Conservation (phyloP, 768 basidiomycete genomes). For the Leccinum obscurum region DNA sequence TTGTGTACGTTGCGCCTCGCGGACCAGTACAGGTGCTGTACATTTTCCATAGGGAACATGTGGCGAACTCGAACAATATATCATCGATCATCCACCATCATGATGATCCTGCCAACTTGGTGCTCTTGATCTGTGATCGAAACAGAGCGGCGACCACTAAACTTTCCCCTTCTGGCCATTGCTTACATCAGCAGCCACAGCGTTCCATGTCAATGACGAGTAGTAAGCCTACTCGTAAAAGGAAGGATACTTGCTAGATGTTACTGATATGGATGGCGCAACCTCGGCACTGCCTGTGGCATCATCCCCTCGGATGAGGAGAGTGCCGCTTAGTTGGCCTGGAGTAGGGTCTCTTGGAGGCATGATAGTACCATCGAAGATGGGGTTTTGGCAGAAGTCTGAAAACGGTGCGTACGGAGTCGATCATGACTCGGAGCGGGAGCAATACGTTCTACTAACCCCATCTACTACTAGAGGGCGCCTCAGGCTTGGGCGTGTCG, state of each 20-base stretch:
- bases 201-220: neutral
- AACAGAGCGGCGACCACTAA: neutral
- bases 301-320: constrained; percentile 50
- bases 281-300: constrained; percentile 42
- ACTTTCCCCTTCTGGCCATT: constrained; percentile 5
- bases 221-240: neutral
- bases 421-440: neutral
- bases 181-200: constrained; percentile 20
- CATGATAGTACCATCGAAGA: constrained; percentile 12
- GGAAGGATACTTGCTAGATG: constrained; percentile 55
- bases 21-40: neutral
- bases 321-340: constrained; percentile 38
- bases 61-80: too few relatives aligned
- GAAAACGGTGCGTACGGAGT: neutral
- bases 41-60: too few relatives aligned
- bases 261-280: constrained; percentile 73
- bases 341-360: constrained; percentile 21
- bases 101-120: too few relatives aligned
- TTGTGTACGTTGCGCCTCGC: neutral
- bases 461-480: too few relatives aligned
- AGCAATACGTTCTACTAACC: too few relatives aligned
- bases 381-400: neutral
- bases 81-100: too few relatives aligned
- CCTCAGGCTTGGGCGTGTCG: constrained; percentile 5
- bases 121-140: neutral